phyloP scores from a whole-genome alignment of 225 moss, liverwort and hornwort species.

The Rhytidiadelphus loreus region DNA sequence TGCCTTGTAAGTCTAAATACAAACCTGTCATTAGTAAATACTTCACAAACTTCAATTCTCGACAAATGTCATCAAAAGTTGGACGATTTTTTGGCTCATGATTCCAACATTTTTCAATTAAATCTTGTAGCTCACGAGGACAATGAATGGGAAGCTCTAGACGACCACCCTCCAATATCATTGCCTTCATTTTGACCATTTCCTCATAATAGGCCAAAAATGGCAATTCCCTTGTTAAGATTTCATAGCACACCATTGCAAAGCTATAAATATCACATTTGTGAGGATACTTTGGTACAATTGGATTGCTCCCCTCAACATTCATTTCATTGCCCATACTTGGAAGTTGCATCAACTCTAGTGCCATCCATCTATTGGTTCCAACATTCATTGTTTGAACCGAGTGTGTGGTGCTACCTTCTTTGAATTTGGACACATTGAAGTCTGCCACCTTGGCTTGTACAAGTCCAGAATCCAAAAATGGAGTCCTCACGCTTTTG shows the following conservation, averaged over 20 bases:
- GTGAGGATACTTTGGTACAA: neutral
- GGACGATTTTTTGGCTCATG: neutral
- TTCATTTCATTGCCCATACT: too few species aligned
- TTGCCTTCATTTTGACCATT: neutral
- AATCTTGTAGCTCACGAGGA: neutral
- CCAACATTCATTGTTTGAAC: too few species aligned
- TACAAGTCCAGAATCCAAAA: too few species aligned
- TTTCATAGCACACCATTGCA: neutral
- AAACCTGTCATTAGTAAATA: neutral
- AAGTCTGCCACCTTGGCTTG: too few species aligned
- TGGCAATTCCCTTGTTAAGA: neutral
- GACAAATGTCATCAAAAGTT: neutral
- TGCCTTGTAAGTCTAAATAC: too few species aligned
- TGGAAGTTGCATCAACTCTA: too few species aligned
- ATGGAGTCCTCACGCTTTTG: too few species aligned
- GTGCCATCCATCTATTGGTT: too few species aligned
- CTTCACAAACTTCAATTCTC: neutral
- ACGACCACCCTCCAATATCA: neutral
- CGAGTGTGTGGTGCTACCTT: too few species aligned
- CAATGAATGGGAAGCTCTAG: neutral
- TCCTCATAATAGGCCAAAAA: accelerated
- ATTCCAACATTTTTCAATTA: neutral
- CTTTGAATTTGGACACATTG: too few species aligned
- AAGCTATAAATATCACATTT: neutral
- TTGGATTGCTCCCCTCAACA: neutral